Percentiles rank a stretch among this genome's conserved stretches.
These are phyloP conservation scores for Flaveria trinervia DNA, from an alignment of 129 eudicot genomes.

Conservation along the genomic window DNA sequence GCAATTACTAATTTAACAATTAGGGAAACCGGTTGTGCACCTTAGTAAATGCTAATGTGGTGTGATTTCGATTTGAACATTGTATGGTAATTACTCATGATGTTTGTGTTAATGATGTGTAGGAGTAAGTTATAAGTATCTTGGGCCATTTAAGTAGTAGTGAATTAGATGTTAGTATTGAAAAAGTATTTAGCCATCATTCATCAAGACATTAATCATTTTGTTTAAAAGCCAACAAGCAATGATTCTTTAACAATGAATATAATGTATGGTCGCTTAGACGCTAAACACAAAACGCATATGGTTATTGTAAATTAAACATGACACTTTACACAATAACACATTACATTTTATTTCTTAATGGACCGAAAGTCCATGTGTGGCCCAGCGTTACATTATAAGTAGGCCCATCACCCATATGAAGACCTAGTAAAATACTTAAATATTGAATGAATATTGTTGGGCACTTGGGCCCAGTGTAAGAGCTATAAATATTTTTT, in stretches of 20 bases:
- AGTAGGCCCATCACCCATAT: neutral
- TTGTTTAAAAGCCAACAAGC: constrained; percentile 15
- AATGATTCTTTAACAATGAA: neutral
- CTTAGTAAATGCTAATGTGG: neutral
- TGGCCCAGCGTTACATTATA: neutral
- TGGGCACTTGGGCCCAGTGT: too few species aligned
- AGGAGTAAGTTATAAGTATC: neutral
- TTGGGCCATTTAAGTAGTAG: constrained; percentile 23
- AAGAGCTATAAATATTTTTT: too few species aligned
- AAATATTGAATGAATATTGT: too few species aligned
- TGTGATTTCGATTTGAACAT: constrained; percentile 5
- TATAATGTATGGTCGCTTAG: neutral
- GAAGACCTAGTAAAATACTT: too few species aligned
- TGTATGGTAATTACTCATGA: neutral
- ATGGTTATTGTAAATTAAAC: neutral
- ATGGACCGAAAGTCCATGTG: neutral
- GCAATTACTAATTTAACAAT: too few species aligned
- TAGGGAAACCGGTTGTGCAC: too few species aligned
- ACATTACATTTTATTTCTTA: neutral
- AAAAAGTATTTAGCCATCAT: constrained; percentile 27
- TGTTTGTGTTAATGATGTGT: constrained; percentile 9
- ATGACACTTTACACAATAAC: neutral
- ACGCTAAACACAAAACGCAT: neutral
- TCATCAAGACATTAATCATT: constrained; percentile 1
- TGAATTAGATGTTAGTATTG: constrained; percentile 18